These are phyloP conservation scores for Tremellales sp. DNA, from an alignment of 1,284 basidiomycete genomes.

Conservation along the genomic window DNA sequence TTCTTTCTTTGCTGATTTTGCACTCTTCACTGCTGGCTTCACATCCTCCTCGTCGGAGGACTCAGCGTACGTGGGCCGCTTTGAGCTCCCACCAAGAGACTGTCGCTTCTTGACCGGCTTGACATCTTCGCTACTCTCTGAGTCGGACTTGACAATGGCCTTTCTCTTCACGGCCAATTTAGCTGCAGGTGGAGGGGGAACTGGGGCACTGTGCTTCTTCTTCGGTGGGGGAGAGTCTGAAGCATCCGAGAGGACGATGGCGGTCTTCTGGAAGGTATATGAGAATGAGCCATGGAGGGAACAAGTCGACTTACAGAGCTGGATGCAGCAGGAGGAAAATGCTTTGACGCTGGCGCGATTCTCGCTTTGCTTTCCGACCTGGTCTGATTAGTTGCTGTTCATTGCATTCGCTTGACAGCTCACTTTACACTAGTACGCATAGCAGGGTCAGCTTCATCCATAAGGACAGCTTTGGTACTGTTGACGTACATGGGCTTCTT, in stretches of 20 bases:
- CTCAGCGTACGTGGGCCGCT: slow-evolving; percentile 31
- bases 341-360: slow-evolving; percentile 28
- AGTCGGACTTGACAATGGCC: slow-evolving; percentile 5
- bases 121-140: slow-evolving; percentile 28
- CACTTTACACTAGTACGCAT: slow-evolving; percentile 1
- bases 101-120: slow-evolving; percentile 43
- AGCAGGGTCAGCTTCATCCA: background rate
- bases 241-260: slow-evolving; percentile 11
- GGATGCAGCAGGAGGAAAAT: slow-evolving; percentile 21
- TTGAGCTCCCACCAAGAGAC: slow-evolving; percentile 18
- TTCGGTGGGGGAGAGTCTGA: slow-evolving; percentile 4
- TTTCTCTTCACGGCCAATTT: slow-evolving; percentile 17
- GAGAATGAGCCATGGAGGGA: background rate
- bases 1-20: slow-evolving; percentile 26
- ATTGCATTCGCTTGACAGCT: background rate
- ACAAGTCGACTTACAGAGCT: slow-evolving; percentile 11
- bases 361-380: too few species aligned
- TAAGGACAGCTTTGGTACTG: slow-evolving; percentile 11
- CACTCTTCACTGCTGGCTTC: slow-evolving; percentile 20
- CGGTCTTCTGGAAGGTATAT: slow-evolving; percentile 12
- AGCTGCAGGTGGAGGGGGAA: slow-evolving; percentile 10
- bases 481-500: slow-evolving; percentile 11
- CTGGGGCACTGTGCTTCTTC: slow-evolving; percentile 1
- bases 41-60: slow-evolving; percentile 35
- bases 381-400: background rate